These are phyloP conservation scores for Coemansia sp. DNA, from an alignment of 192 early-diverging fungal genomes.

Conservation along the genomic window DNA sequence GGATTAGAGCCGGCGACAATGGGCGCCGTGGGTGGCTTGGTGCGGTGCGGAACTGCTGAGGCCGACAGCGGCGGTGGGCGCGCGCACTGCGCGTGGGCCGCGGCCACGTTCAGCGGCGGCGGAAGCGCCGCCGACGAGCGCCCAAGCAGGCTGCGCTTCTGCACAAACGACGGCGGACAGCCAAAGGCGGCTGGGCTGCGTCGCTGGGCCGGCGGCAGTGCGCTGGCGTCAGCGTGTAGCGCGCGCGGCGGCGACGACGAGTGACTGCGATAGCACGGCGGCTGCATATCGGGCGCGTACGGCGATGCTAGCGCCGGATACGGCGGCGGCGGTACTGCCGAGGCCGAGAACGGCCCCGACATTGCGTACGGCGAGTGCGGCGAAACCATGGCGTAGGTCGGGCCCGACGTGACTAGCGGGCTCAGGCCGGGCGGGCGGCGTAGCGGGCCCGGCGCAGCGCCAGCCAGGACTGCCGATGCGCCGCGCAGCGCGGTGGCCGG, in stretches of 20 bases:
- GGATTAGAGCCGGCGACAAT: constrained; percentile 31
- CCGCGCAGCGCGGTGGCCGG: constrained; percentile 9
- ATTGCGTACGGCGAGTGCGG: constrained; percentile 16
- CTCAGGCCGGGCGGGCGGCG: constrained; percentile 44
- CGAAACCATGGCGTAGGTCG: too few species aligned
- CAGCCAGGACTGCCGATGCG: neutral
- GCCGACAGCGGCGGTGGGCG: constrained; percentile 34
- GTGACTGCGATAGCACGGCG: constrained; percentile 20
- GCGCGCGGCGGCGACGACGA: constrained; percentile 29
- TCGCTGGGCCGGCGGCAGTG: neutral
- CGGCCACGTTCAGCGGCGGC: constrained; percentile 41
- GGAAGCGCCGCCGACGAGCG: constrained; percentile 38
- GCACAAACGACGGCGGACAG: constrained; percentile 27
- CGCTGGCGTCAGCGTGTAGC: neutral
- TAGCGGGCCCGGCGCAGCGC: constrained; percentile 28
- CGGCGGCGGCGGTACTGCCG: constrained; percentile 11
- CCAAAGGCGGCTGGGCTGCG: neutral
- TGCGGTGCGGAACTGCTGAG: constrained; percentile 14
- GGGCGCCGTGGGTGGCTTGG: constrained; percentile 27
- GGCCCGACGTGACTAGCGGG: constrained; percentile 31
- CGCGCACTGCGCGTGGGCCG: constrained; percentile 35
- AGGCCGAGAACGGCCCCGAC: constrained; percentile 30
- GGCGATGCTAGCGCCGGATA: neutral
- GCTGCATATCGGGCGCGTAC: neutral
- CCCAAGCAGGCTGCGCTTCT: constrained; percentile 40